Conservation (phyloP, 345 rosid species). For the rapeseed (Brassica napus) region DNA sequence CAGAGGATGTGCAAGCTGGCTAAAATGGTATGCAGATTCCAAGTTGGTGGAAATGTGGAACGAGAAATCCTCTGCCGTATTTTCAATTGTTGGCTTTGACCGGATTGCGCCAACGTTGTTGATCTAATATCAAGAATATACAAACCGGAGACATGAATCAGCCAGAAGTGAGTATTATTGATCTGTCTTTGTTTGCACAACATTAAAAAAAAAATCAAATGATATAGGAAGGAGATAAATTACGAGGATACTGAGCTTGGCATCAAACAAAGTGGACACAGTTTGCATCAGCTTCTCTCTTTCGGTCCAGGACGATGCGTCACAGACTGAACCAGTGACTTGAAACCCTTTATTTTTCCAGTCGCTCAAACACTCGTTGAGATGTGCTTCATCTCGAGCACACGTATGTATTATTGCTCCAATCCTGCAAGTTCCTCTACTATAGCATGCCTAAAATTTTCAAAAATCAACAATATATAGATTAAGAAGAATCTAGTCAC, state of each 20-base stretch:
- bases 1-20: not conserved
- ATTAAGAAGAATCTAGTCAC: not conserved
- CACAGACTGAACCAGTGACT: conserved; percentile 9
- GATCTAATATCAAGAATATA: not conserved
- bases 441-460: conserved; percentile 6
- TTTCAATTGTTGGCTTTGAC: not conserved
- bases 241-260: conserved; percentile 11
- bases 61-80: not conserved
- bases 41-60: not conserved
- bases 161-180: not conserved
- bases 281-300: conserved; percentile 1
- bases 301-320: not conserved
- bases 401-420: conserved; percentile 12
- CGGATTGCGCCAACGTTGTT: not conserved
- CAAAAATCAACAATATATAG: not conserved
- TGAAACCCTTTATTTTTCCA: conserved; percentile 9
- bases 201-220: not conserved
- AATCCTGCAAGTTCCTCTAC: conserved; percentile 13
- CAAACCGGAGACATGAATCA: not conserved
- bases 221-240: not conserved
- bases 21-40: not conserved
- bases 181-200: not conserved
- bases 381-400: conserved; percentile 9
- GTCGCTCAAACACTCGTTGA: conserved; percentile 13
- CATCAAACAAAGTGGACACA: not conserved